Percentiles rank a stretch among this genome's conserved stretches.
Evolutionary conservation across 768 basidiomycete genomes (phyloP).

Genomic region (Termitomyces bulborhizus): DNA sequence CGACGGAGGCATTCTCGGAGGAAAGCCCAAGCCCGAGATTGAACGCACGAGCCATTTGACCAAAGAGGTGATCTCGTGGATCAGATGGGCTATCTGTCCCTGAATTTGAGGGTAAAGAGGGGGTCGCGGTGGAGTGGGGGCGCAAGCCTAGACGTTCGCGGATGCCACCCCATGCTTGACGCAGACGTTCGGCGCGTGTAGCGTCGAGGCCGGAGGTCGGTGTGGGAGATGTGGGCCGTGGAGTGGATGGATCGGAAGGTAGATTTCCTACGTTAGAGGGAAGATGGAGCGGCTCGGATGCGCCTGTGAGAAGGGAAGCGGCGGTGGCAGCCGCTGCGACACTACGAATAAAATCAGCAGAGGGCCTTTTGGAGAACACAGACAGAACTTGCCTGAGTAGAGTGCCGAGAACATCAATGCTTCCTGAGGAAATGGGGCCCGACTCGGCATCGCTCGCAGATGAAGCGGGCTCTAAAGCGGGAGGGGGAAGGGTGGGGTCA

Average conservation of each 20-base stretch:
- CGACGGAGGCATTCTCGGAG: slow-evolving; percentile 15
- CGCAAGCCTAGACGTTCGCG: slow-evolving; percentile 62
- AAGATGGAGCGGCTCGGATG: slow-evolving; percentile 58
- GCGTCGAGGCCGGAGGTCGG: slow-evolving; percentile 34
- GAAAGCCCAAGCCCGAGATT: slow-evolving; percentile 60
- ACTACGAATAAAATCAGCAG: slow-evolving; percentile 27
- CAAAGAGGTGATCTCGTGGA: slow-evolving; percentile 65
- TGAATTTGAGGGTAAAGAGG: slow-evolving; percentile 4
- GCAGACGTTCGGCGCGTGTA: slow-evolving; percentile 41
- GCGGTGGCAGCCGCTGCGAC: slow-evolving; percentile 92
- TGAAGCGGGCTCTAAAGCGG: background rate
- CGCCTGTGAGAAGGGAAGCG: slow-evolving; percentile 73
- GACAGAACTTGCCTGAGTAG: slow-evolving; percentile 55
- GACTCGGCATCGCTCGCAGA: slow-evolving; percentile 9
- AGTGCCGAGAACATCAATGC: slow-evolving; percentile 81
- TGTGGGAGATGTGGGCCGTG: slow-evolving; percentile 32
- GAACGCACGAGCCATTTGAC: slow-evolving; percentile 79
- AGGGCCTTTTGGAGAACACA: slow-evolving; percentile 1
- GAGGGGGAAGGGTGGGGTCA: background rate
- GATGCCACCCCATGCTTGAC: slow-evolving; percentile 62
- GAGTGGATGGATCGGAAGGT: background rate
- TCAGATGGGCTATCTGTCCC: slow-evolving; percentile 21
- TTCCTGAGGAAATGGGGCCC: slow-evolving; percentile 55
- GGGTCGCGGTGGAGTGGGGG: slow-evolving; percentile 14
- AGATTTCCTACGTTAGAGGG: slow-evolving; percentile 17